Evolutionary conservation across 495 filamentous ascomycete species (phyloP), one percentile per base, ranked within the genome.

Genomic region (Diplogelasinospora grovesii): DNA sequence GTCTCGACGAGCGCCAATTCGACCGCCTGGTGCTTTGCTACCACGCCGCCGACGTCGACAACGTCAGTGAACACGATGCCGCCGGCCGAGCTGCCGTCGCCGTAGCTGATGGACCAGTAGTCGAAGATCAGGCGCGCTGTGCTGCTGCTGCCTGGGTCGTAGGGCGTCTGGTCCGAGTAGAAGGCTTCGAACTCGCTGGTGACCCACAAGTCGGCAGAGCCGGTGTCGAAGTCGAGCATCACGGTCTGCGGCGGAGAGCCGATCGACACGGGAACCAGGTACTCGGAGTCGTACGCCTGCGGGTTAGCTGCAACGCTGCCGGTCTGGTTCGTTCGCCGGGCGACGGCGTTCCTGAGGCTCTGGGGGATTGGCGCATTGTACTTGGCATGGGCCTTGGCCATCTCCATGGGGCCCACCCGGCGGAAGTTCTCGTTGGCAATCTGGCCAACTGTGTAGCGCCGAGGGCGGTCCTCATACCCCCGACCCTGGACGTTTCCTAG

Each of bases 131-230:
- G 66, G 16, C 71, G 64, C 23, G 70, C 75, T 18, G 49, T 56
- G 50, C 68, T 71, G 25, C 55, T 53, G 9, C 49, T 29, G 3
- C 67, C 65, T 84, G 88, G 61, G 55, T 14, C 10, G 36, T 43
- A 40, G 58, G 82, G 32, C 79, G 80, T 18, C 54, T 49, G 22
- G 70, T 61, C 53, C 78, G 56, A 36, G 33, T 60, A 41, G 9
- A 42, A 29, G 36, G 54, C 36, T 40, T 71, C 42, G 36, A 74
- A 59, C 36, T 81, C n/a, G 61, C 57, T 64, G 43, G 64, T 62
- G 32, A 73, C 82, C 60, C 77, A 86, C 64, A 87, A 65, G 68
- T 86, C 84, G 7, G 78, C 71, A 21, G 79, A 83, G n/a, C 81
- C 84, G 16, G 83, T 85, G 60, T 88, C 83, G 39, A 86, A 84